A percentile compares a stretch with the other conserved stretches of the same genome.
Evolutionary conservation across 345 rosid genomes (phyloP).

Genomic region (Camelina hispida): DNA sequence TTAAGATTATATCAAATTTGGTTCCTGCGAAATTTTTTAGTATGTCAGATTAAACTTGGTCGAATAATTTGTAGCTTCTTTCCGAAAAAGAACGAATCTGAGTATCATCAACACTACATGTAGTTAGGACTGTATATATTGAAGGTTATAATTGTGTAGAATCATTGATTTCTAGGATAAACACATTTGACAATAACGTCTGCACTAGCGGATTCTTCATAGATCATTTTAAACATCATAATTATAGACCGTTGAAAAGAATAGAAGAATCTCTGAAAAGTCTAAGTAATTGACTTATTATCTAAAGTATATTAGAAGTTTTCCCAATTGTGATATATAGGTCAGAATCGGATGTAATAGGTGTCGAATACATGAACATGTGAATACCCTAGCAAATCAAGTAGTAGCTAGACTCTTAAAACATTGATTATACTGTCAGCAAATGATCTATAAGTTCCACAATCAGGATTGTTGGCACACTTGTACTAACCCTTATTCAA

Average conservation of each 20-base stretch:
- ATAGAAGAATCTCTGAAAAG: not conserved
- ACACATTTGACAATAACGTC: not conserved
- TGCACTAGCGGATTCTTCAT: not conserved
- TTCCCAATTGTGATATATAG: not conserved
- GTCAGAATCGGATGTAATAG: not conserved
- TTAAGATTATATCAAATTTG: not conserved
- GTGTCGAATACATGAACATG: not conserved
- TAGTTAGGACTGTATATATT: not conserved
- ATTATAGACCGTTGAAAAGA: not conserved
- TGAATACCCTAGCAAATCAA: not conserved
- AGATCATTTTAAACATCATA: not conserved
- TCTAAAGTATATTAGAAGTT: not conserved
- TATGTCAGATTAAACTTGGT: not conserved
- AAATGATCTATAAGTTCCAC: constrained; percentile 4
- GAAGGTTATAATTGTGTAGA: not conserved
- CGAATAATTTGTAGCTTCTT: not conserved
- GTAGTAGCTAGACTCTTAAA: not conserved
- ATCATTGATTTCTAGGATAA: not conserved
- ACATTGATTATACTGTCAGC: not conserved
- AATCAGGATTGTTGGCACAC: constrained; percentile 1
- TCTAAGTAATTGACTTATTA: not conserved
- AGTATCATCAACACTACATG: constrained; percentile 7
- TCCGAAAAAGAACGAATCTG: not conserved
- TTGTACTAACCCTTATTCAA: not conserved
- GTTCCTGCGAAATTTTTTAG: not conserved